Conservation (phyloP, 306 rosid species). For the Cyamopsis tetragonoloba region DNA sequence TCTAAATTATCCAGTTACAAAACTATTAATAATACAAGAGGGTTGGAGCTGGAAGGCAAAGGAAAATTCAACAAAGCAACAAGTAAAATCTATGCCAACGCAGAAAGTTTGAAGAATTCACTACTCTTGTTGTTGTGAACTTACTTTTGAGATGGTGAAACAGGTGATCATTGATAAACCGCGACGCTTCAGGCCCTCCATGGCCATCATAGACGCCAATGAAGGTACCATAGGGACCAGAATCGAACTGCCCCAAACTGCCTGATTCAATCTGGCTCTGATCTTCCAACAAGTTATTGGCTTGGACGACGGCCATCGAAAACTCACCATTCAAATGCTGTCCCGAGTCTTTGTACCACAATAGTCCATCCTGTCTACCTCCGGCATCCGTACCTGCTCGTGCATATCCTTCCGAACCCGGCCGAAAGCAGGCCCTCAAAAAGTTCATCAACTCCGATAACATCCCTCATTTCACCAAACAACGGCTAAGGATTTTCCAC, state of each 20-base stretch:
- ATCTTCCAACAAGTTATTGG: constrained; percentile 70
- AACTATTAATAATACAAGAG: background rate
- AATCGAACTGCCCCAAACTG: constrained; percentile 49
- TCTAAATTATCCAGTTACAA: background rate
- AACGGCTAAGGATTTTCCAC: constrained; percentile 62
- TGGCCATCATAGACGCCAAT: constrained; percentile 66
- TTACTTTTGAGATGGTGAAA: constrained; percentile 69
- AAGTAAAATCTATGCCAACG: background rate
- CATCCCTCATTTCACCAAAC: constrained; percentile 73
- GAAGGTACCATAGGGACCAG: constrained; percentile 62
- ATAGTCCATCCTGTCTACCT: constrained; percentile 61
- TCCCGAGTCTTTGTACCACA: constrained; percentile 68
- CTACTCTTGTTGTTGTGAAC: constrained; percentile 9
- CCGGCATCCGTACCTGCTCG: constrained; percentile 44
- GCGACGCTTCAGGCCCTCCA: constrained; percentile 68
- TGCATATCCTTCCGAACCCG: constrained; percentile 40
- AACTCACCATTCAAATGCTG: constrained; percentile 60
- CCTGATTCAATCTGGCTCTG: constrained; percentile 71
- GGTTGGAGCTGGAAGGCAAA: background rate
- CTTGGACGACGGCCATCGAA: constrained; percentile 75
- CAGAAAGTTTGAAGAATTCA: constrained; percentile 6
- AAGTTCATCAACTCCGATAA: constrained; percentile 59
- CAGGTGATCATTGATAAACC: constrained; percentile 55
- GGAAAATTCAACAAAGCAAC: background rate
- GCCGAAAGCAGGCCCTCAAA: constrained; percentile 70